Conservation (phyloP, 2,329 filamentous ascomycete genomes). For the Monosporascus sp. region DNA sequence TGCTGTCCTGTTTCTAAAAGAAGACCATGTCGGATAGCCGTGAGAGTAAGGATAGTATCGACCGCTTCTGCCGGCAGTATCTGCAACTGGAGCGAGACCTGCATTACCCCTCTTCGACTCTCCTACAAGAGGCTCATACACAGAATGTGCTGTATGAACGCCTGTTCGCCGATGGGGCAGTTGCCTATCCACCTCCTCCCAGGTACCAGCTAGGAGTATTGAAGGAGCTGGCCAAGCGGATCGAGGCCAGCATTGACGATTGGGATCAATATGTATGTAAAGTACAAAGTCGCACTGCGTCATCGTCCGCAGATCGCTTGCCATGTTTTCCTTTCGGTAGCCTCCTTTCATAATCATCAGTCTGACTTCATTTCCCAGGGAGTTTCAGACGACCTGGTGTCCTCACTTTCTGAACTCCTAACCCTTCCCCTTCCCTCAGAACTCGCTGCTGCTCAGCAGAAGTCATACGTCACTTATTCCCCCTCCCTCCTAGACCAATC, state of each 20-base stretch:
- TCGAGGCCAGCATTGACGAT: constrained; percentile 72
- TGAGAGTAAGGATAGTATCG: constrained; percentile 12
- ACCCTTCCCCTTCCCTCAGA: constrained; percentile 60
- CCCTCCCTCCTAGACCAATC: constrained; percentile 31
- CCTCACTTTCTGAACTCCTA: constrained; percentile 60
- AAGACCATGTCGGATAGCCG: background rate
- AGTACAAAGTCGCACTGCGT: background rate
- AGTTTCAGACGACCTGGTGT: constrained; percentile 77
- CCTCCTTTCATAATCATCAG: constrained; percentile 6
- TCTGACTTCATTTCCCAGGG: constrained; percentile 51
- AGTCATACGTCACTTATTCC: constrained; percentile 70
- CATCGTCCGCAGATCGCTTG: constrained; percentile 1
- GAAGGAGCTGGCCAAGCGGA: constrained; percentile 64
- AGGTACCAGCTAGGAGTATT: constrained; percentile 68
- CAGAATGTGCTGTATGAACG: constrained; percentile 63
- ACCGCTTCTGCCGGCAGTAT: constrained; percentile 68
- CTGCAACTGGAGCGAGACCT: constrained; percentile 67
- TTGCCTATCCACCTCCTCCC: constrained; percentile 56
- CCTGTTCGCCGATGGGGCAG: constrained; percentile 58
- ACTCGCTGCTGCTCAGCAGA: constrained; percentile 61
- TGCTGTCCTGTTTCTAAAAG: background rate
- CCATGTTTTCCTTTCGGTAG: constrained; percentile 10
- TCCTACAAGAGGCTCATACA: constrained; percentile 55
- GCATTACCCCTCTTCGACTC: constrained; percentile 54
- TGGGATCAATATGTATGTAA: constrained; percentile 81